Evolutionary conservation across 768 basidiomycete genomes (phyloP), one percentile per base, ranked within the genome.

Genomic region (Hypholoma sublateritium): DNA sequence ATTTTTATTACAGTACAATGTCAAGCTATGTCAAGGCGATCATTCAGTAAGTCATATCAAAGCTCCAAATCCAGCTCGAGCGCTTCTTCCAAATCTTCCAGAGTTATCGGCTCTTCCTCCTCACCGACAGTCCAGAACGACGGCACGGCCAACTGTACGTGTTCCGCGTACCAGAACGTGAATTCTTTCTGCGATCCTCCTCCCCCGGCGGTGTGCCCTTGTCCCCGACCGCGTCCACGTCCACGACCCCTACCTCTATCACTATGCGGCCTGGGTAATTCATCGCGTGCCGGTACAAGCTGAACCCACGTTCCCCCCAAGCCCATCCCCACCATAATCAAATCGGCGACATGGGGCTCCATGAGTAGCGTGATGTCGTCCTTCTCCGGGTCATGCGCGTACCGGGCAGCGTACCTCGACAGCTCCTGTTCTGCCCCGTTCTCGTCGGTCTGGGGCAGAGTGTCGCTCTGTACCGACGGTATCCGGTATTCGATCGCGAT

Each of bases 251-350:
- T 41, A 24, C 53, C n/a, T 3, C 57, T 36, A 6, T 56, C 57
- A 2, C 35, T 35, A 17, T 41, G 21, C 16, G 54, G 22, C 25
- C 51, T 28, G 5, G 36, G 42, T 13, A 21, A 45, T 5, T 35
- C 53, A 13, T 17, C 55, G 4, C 42, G 65, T 24, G 65, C 65
- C 41, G 79, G 78, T 34, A 69, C 79, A 16, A 88, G 75, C 71
- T 89, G 84, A 12, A 86, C 77, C 79, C 81, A 88, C 52, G 79
- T 77, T 11, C 80, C 87, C 2, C 74, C 76, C 19, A 89, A 59
- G 3, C 84, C 86, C 74, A 87, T 79, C 8, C 85, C 84, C 9
- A 74, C 67, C 2, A 59, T 51, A 37, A 86, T 59, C 39, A 67
- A 69, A 34, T 81, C 72, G 13, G 74, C 71, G 0, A 74, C 65